Evolutionary conservation across 108 stramenopile species (phyloP).

Genomic region (Stephanodiscus minutulus): DNA sequence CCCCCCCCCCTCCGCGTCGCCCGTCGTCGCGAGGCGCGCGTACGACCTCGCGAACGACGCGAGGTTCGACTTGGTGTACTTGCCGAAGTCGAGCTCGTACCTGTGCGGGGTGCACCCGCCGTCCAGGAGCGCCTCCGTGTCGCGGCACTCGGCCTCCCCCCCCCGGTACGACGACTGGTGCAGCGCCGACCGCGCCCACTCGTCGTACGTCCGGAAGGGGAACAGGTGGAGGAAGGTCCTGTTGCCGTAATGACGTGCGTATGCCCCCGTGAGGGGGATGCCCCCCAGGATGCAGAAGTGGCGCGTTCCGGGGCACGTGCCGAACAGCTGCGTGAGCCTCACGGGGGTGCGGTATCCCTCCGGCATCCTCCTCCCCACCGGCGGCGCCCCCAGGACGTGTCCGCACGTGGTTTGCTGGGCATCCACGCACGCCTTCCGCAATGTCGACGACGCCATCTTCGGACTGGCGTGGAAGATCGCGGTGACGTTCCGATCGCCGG

Average conservation of each 20-base stretch:
- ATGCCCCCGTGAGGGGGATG: background rate
- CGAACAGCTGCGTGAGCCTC: background rate
- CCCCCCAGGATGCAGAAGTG: slow-evolving; percentile 14
- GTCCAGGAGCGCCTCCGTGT: background rate
- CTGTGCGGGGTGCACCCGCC: slow-evolving; percentile 5
- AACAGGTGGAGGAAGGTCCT: slow-evolving; percentile 22
- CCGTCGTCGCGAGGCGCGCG: background rate
- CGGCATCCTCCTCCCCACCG: background rate
- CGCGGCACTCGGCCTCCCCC: slow-evolving; percentile 10
- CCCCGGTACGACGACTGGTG: slow-evolving; percentile 19
- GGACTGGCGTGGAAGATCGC: slow-evolving; percentile 9
- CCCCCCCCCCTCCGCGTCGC: background rate
- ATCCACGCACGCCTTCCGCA: slow-evolving; percentile 13
- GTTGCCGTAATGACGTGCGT: background rate
- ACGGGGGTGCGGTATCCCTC: slow-evolving; percentile 10
- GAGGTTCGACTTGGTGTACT: slow-evolving; percentile 6
- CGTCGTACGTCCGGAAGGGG: slow-evolving; percentile 16
- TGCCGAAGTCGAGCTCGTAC: slow-evolving; percentile 11
- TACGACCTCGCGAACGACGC: background rate
- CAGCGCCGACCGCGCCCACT: slow-evolving; percentile 25
- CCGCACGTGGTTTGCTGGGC: background rate
- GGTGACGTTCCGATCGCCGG: background rate
- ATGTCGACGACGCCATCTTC: slow-evolving; percentile 1
- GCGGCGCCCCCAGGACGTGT: background rate
- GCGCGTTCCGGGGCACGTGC: background rate